Percentiles rank a stretch among this genome's conserved stretches.
Conservation (phyloP, 108 stramenopile genomes). For the Schizochytrium sp. region DNA sequence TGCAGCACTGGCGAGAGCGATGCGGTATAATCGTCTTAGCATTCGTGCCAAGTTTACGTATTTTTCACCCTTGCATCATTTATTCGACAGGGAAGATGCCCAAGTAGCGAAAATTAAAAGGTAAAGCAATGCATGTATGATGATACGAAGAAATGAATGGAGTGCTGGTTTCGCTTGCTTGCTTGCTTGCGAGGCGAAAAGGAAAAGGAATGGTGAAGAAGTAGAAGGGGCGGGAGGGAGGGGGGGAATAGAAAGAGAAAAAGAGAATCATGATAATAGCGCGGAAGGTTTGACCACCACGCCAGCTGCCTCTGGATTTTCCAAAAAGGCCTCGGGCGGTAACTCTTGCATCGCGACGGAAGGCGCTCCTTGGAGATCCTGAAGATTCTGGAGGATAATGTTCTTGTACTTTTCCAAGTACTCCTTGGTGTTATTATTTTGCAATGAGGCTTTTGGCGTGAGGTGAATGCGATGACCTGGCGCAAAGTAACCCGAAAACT, state of each 20-base stretch:
- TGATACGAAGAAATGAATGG: too few relatives aligned
- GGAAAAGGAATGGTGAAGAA: neutral
- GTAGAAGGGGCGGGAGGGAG: neutral
- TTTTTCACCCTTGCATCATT: too few relatives aligned
- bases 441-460: conserved; percentile 59
- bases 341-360: conserved; percentile 5
- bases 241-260: neutral
- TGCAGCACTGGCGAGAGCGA: neutral
- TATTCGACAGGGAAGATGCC: too few relatives aligned
- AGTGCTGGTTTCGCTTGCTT: too few relatives aligned
- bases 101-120: too few relatives aligned
- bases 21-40: neutral
- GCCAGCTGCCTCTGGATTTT: neutral
- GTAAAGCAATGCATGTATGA: too few relatives aligned
- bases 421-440: conserved; percentile 73
- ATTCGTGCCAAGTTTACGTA: neutral
- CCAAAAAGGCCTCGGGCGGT: neutral
- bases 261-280: neutral
- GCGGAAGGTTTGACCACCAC: neutral
- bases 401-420: conserved; percentile 44
- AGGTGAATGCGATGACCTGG: conserved; percentile 95
- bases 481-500: conserved; percentile 97
- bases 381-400: conserved; percentile 68
- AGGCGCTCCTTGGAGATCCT: neutral
- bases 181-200: too few relatives aligned